A percentile compares a stretch with the other conserved stretches of the same genome.
phyloP scores from a whole-genome alignment of 1,139 yeast genomes.

The Geotrichum reessii region DNA sequence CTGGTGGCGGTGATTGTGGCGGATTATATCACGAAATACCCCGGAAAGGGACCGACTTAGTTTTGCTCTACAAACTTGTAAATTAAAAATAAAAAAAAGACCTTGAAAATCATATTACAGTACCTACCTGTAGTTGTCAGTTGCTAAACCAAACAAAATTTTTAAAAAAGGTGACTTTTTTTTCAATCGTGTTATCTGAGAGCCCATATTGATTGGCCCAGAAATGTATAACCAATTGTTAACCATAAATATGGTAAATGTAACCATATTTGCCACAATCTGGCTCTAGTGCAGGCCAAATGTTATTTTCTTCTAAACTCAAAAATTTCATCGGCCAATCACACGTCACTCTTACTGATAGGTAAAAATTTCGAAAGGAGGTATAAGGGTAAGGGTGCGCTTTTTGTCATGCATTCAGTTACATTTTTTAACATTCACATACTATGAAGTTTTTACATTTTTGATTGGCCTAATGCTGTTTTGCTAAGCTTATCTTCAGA shows the following conservation, averaged over 20 bases:
- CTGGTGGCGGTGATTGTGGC: neutral
- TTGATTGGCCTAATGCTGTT: neutral
- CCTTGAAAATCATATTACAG: neutral
- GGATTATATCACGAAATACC: neutral
- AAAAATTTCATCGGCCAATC: neutral
- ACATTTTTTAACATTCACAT: neutral
- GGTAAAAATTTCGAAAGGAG: neutral
- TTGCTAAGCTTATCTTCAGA: neutral
- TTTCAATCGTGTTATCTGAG: neutral
- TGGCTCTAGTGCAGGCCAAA: neutral
- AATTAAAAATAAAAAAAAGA: neutral
- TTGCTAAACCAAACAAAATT: neutral
- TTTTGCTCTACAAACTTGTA: neutral
- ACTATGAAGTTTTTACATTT: neutral
- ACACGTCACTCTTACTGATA: neutral
- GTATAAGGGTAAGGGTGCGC: neutral
- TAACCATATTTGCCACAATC: neutral
- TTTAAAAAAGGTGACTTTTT: neutral
- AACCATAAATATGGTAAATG: neutral
- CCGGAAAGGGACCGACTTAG: neutral
- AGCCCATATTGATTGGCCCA: neutral
- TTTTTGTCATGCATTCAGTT: neutral
- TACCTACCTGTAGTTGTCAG: neutral
- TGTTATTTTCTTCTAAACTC: neutral
- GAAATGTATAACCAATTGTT: neutral